These are phyloP conservation scores for Chrysoporthe austroafricana DNA, from an alignment of 2,329 filamentous ascomycete species.

Conservation along the genomic window DNA sequence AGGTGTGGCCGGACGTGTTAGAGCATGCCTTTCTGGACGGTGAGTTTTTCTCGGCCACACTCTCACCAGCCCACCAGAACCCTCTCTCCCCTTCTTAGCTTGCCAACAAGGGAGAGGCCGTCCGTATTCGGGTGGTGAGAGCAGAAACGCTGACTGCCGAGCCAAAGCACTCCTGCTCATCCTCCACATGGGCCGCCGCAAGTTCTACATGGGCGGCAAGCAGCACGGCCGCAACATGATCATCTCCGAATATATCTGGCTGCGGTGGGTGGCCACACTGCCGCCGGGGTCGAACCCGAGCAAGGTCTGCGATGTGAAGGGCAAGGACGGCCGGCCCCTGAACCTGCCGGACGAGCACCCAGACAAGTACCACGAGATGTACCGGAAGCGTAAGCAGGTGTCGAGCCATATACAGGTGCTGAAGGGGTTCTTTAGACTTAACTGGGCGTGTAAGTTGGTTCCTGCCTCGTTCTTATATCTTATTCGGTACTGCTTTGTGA, in stretches of 20 bases:
- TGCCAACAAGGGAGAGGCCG: neutral
- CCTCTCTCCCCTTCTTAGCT: neutral
- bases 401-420: conserved; percentile 74
- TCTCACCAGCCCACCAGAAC: neutral
- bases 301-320: conserved; percentile 32
- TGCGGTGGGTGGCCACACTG: conserved; percentile 48
- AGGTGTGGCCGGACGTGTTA: conserved; percentile 64
- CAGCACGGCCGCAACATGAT: conserved; percentile 72
- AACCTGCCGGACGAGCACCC: conserved; percentile 41
- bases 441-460: conserved; percentile 62
- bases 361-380: conserved; percentile 26
- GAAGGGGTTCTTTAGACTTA: conserved; percentile 66
- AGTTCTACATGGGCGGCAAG: conserved; percentile 67
- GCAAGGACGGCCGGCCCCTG: conserved; percentile 33
- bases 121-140: neutral
- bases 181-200: conserved; percentile 67
- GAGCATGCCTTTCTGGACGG: conserved; percentile 71
- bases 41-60: conserved; percentile 41
- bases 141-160: neutral
- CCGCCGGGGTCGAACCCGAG: conserved; percentile 47
- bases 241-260: conserved; percentile 70
- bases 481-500: neutral
- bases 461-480: neutral
- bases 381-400: conserved; percentile 62
- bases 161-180: conserved; percentile 63